Base-by-base conservation (phyloP, 257 asterid species). In the Ajuga chamaepitys region DNA sequence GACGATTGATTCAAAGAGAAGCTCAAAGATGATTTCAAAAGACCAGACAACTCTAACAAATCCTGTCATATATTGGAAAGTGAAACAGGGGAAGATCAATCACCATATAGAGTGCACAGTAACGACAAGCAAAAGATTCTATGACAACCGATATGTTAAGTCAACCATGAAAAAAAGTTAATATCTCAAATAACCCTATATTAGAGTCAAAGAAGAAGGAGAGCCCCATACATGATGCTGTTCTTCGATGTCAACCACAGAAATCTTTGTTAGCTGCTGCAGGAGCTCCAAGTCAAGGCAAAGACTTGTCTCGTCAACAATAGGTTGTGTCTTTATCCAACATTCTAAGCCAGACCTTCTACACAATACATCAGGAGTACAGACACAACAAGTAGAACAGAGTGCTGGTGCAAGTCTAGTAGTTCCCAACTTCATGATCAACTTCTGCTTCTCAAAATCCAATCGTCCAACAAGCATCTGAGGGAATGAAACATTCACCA, bases 221-320 rank as follows among this genome's bases (percentile, higher is more conserved):
- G 35, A 51, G 26, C 3, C 14, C n/a, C 78, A 71, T 81, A 87
- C 93, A 25, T 62, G 53, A 70, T 67, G 70, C 32, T 83, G 88
- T 71, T 81, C 87, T 63, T 83, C 67, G 45, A 40, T 68, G 72
- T 83, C 88, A 62, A 77, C 67, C 71, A 74, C 73, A 48, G 67
- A 59, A 72, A 72, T 73, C 73, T 64, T 44, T 41, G 91, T 79
- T 59, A 94, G 83, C 53, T 78, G 67, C 74, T 75, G 83, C 66
- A 94, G 82, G 53, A 94, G 74, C 62, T 80, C 79, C 78, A 81
- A 71, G 60, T 94, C 97, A 58, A 80, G 80, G 81, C 75, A 80
- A 62, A 90, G 84, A 60, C 97, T 85, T 9, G 89, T 78, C 70
- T 85, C 88, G 60, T 94, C 95, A 26, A 68, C 70, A 71, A 94